These are phyloP conservation scores for Arbutus unedo DNA, from an alignment of 148 eudicot genomes.

Conservation along the genomic window DNA sequence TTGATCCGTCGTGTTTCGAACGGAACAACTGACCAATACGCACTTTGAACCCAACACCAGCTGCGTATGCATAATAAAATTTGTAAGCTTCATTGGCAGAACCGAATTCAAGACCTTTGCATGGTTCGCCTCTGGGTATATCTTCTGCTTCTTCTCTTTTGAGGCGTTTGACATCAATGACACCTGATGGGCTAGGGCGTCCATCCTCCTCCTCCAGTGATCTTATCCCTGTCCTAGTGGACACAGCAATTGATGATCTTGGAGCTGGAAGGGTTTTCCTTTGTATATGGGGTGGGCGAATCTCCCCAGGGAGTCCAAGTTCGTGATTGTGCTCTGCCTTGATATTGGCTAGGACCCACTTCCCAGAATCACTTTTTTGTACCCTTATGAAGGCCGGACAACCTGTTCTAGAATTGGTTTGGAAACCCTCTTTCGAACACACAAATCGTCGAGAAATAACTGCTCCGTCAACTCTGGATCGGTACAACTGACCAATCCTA, in stretches of 20 bases:
- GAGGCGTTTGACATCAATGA: constrained; percentile 41
- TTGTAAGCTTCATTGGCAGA: constrained; percentile 55
- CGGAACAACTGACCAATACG: constrained; percentile 61
- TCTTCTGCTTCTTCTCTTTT: constrained; percentile 39
- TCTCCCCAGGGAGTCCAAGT: constrained; percentile 42
- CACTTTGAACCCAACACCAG: constrained; percentile 41
- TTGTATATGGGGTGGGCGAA: constrained; percentile 38
- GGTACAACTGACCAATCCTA: constrained; percentile 53
- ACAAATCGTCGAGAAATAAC: constrained; percentile 57
- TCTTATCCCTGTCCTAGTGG: constrained; percentile 54
- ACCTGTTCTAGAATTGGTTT: constrained; percentile 50
- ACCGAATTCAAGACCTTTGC: constrained; percentile 48
- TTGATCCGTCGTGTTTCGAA: constrained; percentile 55
- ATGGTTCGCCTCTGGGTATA: constrained; percentile 36
- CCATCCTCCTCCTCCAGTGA: constrained; percentile 48
- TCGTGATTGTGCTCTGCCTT: constrained; percentile 56
- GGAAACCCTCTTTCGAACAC: constrained; percentile 59
- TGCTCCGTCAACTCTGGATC: constrained; percentile 52
- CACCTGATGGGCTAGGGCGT: constrained; percentile 26
- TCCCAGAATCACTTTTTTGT: constrained; percentile 51
- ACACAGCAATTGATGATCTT: constrained; percentile 28
- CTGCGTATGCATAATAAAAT: constrained; percentile 41
- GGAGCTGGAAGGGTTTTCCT: constrained; percentile 42
- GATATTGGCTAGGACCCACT: constrained; percentile 55
- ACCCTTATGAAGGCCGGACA: constrained; percentile 62